phyloP scores from a whole-genome alignment of 2,329 filamentous ascomycete species.

The Chaetothyriales sp. region DNA sequence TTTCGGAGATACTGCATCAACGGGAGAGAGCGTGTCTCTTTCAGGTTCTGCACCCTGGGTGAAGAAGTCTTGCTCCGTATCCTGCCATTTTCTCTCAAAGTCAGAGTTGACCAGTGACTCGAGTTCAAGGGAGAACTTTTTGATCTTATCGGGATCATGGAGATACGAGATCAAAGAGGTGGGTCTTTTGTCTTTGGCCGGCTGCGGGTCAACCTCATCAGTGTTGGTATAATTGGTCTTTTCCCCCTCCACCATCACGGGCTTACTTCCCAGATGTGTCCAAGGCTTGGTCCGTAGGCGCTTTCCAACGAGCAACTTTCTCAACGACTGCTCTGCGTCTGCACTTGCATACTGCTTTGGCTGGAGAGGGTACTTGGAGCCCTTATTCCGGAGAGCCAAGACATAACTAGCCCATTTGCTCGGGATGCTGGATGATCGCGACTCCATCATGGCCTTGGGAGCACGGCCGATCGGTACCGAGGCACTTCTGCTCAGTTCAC shows the following conservation, averaged over 20 bases:
- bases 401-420: background rate
- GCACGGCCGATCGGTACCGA: background rate
- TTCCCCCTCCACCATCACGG: background rate
- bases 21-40: background rate
- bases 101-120: slow-evolving; percentile 7
- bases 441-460: background rate
- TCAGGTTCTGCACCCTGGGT: background rate
- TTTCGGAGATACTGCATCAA: background rate
- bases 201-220: background rate
- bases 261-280: background rate
- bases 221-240: background rate
- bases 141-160: slow-evolving; percentile 11
- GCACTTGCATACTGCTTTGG: background rate
- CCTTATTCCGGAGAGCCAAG: background rate
- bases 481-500: background rate
- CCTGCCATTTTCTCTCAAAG: slow-evolving; percentile 6
- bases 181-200: background rate
- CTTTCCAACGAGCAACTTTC: background rate
- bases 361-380: background rate
- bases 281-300: background rate
- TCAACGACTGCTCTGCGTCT: background rate
- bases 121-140: slow-evolving; percentile 9
- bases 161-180: slow-evolving; percentile 10
- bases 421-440: background rate
- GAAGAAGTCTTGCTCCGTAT: background rate